Evolutionary conservation across 164 flowering plant genomes (phyloP), one percentile per base, ranked within the genome.

Genomic region (Euptelea pleiosperma): DNA sequence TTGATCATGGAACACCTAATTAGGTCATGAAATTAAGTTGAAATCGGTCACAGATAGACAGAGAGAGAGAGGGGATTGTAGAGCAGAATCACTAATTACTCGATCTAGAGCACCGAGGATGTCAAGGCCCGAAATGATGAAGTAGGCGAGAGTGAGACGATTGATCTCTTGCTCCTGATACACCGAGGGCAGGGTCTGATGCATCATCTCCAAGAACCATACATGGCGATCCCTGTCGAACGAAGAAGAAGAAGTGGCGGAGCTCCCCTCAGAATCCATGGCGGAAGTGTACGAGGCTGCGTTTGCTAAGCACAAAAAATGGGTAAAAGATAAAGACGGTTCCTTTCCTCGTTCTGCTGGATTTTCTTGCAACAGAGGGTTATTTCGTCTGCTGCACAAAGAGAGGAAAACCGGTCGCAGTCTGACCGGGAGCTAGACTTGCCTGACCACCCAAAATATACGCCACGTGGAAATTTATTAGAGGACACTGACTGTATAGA

Each of bases 111-210:
- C 86, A 37, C 69, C 60, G 58, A 94, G 87, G 44, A 94, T 65
- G 75, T 79, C 70, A 64, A 94, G 88, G 64, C 88, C 86, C 14
- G 95, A 87, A 73, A 94, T 65, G 60, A 64, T 80, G 71, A 94
- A 91, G 77, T 85, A 84, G 36, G 95, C 95, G 59, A 91, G 93
- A 59, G 97, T 91, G 56, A 94, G 86, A 26, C 79, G 89, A 62
- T 85, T 90, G 84, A 89, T 85, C 68, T 94, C 99, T 70, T 90
- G 95, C 8, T 60, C 48, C 63, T 90, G 79, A 60, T 94, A 94
- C 0, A 68, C 70, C 2, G 71, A 50, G 0, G 99, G 97, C 34
- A 94, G 37, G 11, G 67, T 40, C 7, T 81, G 67, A 30, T 74
- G 73, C 93, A 88, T 83, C 96, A 94, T 85, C 71, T 72, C 46